These are phyloP conservation scores for Bothriochloa decipiens DNA, from an alignment of 176 grass and related monocot species.

Conservation along the genomic window DNA sequence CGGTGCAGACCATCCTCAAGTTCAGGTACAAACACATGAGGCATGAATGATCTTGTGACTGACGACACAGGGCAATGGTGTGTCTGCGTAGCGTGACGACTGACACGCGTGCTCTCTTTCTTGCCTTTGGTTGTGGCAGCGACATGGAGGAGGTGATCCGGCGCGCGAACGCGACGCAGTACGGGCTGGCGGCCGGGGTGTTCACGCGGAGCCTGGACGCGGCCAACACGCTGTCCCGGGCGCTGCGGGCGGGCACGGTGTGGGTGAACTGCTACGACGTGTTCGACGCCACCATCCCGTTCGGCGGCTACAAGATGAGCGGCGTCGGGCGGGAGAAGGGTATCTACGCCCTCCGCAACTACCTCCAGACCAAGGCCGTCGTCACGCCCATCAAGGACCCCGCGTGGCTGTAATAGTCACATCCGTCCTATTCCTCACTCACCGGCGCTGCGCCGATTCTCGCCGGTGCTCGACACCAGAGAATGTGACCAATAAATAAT, in stretches of 20 bases:
- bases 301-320: constrained; percentile 95
- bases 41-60: not conserved
- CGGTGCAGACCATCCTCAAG: constrained; percentile 95
- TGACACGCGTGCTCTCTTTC: not conserved
- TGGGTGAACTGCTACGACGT: constrained; percentile 93
- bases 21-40: constrained; percentile 51
- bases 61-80: not conserved
- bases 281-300: constrained; percentile 89
- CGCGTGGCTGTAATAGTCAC: constrained; percentile 22
- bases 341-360: constrained; percentile 77
- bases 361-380: constrained; percentile 87
- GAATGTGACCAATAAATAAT: not conserved
- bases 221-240: constrained; percentile 75
- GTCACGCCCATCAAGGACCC: constrained; percentile 57
- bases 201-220: constrained; percentile 79
- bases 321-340: constrained; percentile 87
- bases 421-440: no score
- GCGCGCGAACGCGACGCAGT: constrained; percentile 58
- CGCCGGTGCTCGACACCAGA: not conserved
- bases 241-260: constrained; percentile 66
- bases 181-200: constrained; percentile 84
- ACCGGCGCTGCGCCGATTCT: not conserved
- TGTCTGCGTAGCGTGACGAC: not conserved
- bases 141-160: constrained; percentile 73
- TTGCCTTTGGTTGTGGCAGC: constrained; percentile 39